Conservation (phyloP, 2,329 filamentous ascomycete species). For the Aspergillus clavatus region DNA sequence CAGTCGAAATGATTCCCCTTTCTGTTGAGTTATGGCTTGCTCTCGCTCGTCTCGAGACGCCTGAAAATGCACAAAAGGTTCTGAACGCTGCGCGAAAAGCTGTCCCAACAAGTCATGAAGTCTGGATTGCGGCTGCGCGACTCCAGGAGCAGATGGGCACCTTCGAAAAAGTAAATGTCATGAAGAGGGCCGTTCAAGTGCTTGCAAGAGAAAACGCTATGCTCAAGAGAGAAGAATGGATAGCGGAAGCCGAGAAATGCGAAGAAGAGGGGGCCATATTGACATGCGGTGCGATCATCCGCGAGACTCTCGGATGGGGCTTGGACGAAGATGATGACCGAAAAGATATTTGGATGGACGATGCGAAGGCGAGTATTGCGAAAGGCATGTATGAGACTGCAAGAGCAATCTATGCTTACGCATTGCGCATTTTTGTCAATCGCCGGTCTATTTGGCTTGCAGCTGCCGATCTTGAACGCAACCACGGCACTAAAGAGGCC, state of each 20-base stretch:
- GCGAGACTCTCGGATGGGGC: constrained; percentile 87
- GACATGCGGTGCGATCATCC: constrained; percentile 84
- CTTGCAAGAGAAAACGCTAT: constrained; percentile 89
- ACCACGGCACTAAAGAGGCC: constrained; percentile 76
- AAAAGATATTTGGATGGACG: constrained; percentile 93
- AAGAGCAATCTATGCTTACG: constrained; percentile 87
- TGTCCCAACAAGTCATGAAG: constrained; percentile 85
- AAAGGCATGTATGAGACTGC: constrained; percentile 85
- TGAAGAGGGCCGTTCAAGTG: constrained; percentile 88
- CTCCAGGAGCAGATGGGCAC: constrained; percentile 87
- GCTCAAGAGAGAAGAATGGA: constrained; percentile 97
- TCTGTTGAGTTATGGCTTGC: constrained; percentile 95
- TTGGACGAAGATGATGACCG: constrained; percentile 95
- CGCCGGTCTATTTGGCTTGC: constrained; percentile 86
- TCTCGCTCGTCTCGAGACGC: constrained; percentile 79
- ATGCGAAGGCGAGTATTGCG: constrained; percentile 75
- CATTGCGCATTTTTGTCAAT: constrained; percentile 81
- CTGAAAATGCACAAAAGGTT: constrained; percentile 89
- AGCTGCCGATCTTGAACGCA: constrained; percentile 84
- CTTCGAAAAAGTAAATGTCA: constrained; percentile 76
- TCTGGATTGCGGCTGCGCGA: constrained; percentile 92
- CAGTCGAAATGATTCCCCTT: constrained; percentile 88
- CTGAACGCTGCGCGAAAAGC: constrained; percentile 93
- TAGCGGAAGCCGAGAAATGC: constrained; percentile 87
- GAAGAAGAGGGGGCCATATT: constrained; percentile 84